Percentiles rank a stretch among this genome's conserved stretches.
These are phyloP conservation scores for Hevea brasiliensis DNA, from an alignment of 345 rosid genomes.

Conservation along the genomic window DNA sequence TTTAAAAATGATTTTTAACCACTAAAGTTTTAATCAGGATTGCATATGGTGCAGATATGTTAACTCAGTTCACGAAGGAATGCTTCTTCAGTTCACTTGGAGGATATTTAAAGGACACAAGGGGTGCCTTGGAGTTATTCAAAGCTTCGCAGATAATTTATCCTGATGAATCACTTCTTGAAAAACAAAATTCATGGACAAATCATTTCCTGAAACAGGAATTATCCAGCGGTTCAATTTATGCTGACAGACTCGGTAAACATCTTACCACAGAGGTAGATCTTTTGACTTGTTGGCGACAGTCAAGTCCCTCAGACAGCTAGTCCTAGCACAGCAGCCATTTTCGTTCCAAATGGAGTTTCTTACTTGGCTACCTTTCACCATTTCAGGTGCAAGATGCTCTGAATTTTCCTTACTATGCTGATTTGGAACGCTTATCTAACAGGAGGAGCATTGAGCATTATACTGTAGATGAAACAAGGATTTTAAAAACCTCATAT, in stretches of 20 bases:
- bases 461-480: constrained; percentile 35
- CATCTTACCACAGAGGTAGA: constrained; percentile 46
- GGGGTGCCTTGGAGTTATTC: constrained; percentile 60
- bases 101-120: constrained; percentile 55
- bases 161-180: constrained; percentile 52
- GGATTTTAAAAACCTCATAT: constrained; percentile 58
- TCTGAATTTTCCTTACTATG: constrained; percentile 50
- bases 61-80: constrained; percentile 49
- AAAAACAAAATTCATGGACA: constrained; percentile 56
- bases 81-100: constrained; percentile 49
- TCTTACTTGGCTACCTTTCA: constrained; percentile 2
- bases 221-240: constrained; percentile 37
- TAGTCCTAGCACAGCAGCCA: background rate
- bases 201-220: constrained; percentile 47
- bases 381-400: constrained; percentile 64
- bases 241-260: constrained; percentile 30
- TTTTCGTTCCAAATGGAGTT: background rate
- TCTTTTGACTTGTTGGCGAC: constrained; percentile 6
- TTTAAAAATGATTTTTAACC: constrained; percentile 5
- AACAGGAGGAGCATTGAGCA: constrained; percentile 60
- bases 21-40: constrained; percentile 2
- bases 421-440: constrained; percentile 55
- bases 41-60: constrained; percentile 46
- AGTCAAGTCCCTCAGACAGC: background rate
- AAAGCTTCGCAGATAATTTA: constrained; percentile 57